Evolutionary conservation across 2,329 filamentous ascomycete species (phyloP).

Genomic region (Metarhizium album): DNA sequence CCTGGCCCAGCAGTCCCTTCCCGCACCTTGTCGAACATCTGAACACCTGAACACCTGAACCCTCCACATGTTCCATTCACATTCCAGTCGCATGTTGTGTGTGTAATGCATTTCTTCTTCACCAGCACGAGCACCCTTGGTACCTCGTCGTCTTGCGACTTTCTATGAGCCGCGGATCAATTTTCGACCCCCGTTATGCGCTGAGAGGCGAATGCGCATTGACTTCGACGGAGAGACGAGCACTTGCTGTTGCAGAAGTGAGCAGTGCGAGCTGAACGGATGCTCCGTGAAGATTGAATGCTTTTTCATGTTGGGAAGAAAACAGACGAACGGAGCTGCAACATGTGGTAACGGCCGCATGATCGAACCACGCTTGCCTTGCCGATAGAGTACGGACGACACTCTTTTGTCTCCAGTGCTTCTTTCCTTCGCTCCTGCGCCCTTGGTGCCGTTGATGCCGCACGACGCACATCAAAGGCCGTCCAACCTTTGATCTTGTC

Average conservation of each 20-base stretch:
- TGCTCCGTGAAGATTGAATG: no score
- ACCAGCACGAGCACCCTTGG: constrained; percentile 1
- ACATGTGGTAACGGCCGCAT: constrained; percentile 8
- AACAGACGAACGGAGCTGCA: constrained; percentile 2
- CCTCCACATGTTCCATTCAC: constrained; percentile 6
- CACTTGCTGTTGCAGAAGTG: not conserved
- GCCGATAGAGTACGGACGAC: not conserved
- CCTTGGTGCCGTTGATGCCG: not conserved
- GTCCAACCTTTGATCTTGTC: not conserved
- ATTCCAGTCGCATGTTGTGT: constrained; percentile 3
- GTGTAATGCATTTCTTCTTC: not conserved
- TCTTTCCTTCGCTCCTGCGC: not conserved
- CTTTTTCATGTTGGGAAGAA: not conserved
- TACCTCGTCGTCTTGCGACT: not conserved
- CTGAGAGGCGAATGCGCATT: constrained; percentile 2
- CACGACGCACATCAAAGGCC: not conserved
- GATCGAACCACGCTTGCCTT: constrained; percentile 3
- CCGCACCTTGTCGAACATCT: constrained; percentile 7
- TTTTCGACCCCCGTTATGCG: constrained; percentile 4
- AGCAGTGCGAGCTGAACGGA: not conserved
- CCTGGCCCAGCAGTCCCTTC: constrained; percentile 3
- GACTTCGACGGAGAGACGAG: constrained; percentile 3
- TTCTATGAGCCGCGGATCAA: constrained; percentile 1
- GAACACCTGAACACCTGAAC: constrained; percentile 2
- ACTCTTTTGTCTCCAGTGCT: not conserved